Evolutionary conservation across 768 basidiomycete genomes (phyloP).

Genomic region (Tremella mesenterica): DNA sequence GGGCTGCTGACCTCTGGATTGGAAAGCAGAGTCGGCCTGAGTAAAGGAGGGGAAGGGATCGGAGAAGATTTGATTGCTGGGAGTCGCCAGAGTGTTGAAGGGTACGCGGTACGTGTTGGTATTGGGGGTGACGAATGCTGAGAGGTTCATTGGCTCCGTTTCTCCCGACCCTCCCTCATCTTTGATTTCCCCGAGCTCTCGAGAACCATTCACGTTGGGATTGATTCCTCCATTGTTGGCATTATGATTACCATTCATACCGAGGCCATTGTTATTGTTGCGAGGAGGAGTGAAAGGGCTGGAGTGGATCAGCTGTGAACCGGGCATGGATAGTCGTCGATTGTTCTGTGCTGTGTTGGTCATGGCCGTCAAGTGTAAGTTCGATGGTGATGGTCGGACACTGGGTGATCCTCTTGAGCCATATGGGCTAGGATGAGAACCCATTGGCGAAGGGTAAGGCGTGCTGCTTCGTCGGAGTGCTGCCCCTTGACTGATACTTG

Average conservation of each 20-base stretch:
- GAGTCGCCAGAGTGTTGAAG: slow-evolving; percentile 1
- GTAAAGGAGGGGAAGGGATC: no score
- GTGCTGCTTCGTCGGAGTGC: slow-evolving; percentile 34
- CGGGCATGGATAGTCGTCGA: slow-evolving; percentile 32
- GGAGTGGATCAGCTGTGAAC: slow-evolving; percentile 32
- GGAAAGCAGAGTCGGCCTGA: no score
- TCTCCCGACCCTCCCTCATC: slow-evolving; percentile 26
- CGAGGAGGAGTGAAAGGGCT: slow-evolving; percentile 41
- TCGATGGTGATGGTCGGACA: slow-evolving; percentile 26
- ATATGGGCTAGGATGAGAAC: background rate
- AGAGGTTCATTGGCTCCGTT: slow-evolving; percentile 10
- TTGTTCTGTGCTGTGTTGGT: slow-evolving; percentile 28
- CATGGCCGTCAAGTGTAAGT: slow-evolving; percentile 34
- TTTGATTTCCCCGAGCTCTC: slow-evolving; percentile 36
- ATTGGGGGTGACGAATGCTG: slow-evolving; percentile 20
- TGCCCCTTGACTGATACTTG: slow-evolving; percentile 6
- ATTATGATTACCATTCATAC: no score
- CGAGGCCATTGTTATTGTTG: slow-evolving; percentile 16
- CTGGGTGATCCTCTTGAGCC: slow-evolving; percentile 19
- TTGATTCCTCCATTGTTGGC: background rate
- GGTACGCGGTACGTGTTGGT: slow-evolving; percentile 10
- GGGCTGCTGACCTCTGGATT: no score
- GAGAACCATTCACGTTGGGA: no score
- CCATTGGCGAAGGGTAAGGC: slow-evolving; percentile 38
- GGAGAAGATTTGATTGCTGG: no score